Conservation (phyloP, 805 yeast genomes). For the Saturnispora hagleri region DNA sequence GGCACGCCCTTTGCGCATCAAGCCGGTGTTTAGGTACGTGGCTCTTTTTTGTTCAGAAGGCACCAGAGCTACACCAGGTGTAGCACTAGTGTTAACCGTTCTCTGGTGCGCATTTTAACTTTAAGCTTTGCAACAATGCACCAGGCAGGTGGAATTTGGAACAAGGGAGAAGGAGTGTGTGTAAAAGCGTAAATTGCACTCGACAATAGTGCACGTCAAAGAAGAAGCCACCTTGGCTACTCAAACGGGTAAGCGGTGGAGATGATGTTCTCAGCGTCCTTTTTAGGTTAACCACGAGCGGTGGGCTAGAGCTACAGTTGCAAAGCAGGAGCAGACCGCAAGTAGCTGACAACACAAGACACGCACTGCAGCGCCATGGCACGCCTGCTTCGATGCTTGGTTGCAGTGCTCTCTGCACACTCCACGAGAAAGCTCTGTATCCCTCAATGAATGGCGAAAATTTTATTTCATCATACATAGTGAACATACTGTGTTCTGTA, state of each 20-base stretch:
- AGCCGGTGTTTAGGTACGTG: background rate
- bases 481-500: background rate
- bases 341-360: too few species aligned
- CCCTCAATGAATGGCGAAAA: background rate
- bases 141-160: background rate
- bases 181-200: background rate
- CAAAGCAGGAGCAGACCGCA: too few species aligned
- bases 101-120: background rate
- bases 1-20: background rate
- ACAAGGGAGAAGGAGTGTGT: background rate
- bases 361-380: too few species aligned
- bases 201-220: too few species aligned
- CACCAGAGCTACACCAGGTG: background rate
- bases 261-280: too few species aligned
- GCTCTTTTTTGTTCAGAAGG: background rate
- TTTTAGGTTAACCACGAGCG: too few species aligned
- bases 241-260: too few species aligned
- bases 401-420: background rate
- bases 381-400: too few species aligned
- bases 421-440: background rate
- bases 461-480: background rate
- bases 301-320: too few species aligned
- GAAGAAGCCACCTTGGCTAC: too few species aligned
- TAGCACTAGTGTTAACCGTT: background rate
- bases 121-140: background rate